A percentile compares a stretch with the other conserved stretches of the same genome.
These are phyloP conservation scores for Zoysia matrella DNA, from an alignment of 202 grass and related monocot species.

Conservation along the genomic window DNA sequence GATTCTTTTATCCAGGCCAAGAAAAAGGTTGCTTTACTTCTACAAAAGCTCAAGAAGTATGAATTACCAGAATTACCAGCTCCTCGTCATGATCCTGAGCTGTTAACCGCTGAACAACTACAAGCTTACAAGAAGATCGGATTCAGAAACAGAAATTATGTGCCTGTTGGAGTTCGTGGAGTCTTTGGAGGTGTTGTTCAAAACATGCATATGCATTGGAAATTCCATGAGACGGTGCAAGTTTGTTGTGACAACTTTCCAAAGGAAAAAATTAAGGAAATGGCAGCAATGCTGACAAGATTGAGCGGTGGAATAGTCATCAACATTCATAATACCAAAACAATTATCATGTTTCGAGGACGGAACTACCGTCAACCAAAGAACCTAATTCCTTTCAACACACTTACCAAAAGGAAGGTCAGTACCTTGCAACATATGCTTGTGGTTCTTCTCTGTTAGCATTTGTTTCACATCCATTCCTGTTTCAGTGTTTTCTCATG, in stretches of 20 bases:
- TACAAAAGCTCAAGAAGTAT: slow-evolving; percentile 97
- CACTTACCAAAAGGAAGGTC: slow-evolving; percentile 99
- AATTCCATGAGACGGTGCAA: slow-evolving; percentile 98
- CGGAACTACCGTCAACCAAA: slow-evolving; percentile 97
- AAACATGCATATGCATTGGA: slow-evolving; percentile 99
- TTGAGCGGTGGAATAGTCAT: slow-evolving; percentile 97
- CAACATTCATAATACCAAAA: slow-evolving; percentile 95
- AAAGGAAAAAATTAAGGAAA: slow-evolving; percentile 98
- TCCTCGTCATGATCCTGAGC: slow-evolving; percentile 88
- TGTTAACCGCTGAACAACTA: slow-evolving; percentile 82
- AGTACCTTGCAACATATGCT: slow-evolving; percentile 23
- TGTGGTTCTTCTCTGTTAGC: slow-evolving; percentile 15
- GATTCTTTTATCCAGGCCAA: slow-evolving; percentile 65
- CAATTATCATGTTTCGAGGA: slow-evolving; percentile 98
- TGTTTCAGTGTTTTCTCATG: not conserved
- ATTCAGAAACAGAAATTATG: slow-evolving; percentile 96
- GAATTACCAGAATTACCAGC: slow-evolving; percentile 85
- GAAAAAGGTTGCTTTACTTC: slow-evolving; percentile 95
- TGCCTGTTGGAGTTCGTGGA: slow-evolving; percentile 93
- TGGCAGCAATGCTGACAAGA: slow-evolving; percentile 92
- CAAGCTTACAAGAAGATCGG: slow-evolving; percentile 98
- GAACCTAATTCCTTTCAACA: slow-evolving; percentile 99
- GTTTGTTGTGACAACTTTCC: slow-evolving; percentile 98
- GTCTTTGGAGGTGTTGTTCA: slow-evolving; percentile 99
- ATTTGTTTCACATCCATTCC: not conserved